Percentiles rank a stretch among this genome's conserved stretches.
phyloP scores from a whole-genome alignment of 305 asterid genomes.

The Rubia balearica region DNA sequence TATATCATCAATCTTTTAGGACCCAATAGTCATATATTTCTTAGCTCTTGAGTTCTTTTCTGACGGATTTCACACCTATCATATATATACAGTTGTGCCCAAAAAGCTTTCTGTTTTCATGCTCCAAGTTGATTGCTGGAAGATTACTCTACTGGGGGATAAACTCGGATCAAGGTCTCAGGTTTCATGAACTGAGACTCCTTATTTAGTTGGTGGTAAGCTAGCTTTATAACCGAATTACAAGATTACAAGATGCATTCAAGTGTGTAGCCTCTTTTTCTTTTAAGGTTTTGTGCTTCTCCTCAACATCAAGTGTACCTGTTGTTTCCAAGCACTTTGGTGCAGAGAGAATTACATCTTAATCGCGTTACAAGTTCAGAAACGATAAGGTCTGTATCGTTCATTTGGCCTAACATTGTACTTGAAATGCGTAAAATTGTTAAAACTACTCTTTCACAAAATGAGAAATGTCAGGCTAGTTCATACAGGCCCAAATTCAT shows the following conservation, averaged over 20 bases:
- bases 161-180: slow-evolving; percentile 47
- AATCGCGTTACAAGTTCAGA: background rate
- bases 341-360: background rate
- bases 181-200: slow-evolving; percentile 28
- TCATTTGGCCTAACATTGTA: no score
- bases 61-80: slow-evolving; percentile 9
- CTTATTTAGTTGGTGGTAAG: slow-evolving; percentile 6
- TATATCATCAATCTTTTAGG: background rate
- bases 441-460: no score
- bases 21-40: background rate
- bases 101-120: slow-evolving; percentile 55
- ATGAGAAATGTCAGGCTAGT: no score
- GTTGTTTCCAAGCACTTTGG: background rate
- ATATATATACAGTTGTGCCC: slow-evolving; percentile 53
- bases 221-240: no score
- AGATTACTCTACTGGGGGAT: slow-evolving; percentile 67
- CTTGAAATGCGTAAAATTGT: no score
- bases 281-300: background rate
- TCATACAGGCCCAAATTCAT: no score
- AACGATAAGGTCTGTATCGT: no score
- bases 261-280: background rate
- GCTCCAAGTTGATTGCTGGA: slow-evolving; percentile 78
- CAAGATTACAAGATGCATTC: background rate
- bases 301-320: background rate
- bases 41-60: background rate